phyloP scores from a whole-genome alignment of 192 early-diverging fungal species.

The Helicostylum pulchrum region DNA sequence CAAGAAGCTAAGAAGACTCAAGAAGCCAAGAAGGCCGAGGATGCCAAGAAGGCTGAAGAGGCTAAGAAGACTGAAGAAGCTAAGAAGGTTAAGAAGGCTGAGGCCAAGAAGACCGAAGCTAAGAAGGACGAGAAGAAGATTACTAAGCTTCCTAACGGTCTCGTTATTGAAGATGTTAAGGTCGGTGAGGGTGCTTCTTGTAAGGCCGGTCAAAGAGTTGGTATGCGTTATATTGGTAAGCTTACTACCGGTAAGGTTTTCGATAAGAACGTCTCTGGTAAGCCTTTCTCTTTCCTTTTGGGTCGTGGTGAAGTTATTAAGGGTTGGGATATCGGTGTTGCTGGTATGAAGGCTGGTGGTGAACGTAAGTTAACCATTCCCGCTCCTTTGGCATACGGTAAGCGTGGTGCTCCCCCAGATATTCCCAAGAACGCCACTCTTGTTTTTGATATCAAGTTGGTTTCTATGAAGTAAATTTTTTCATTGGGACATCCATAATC shows the following conservation, averaged over 20 bases:
- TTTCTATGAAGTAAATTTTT: conserved; percentile 25
- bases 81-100: conserved; percentile 37
- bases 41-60: conserved; percentile 23
- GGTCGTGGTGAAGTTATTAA: conserved; percentile 92
- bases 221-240: conserved; percentile 94
- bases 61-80: conserved; percentile 31
- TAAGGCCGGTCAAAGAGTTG: conserved; percentile 51
- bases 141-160: conserved; percentile 67
- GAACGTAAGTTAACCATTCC: conserved; percentile 91
- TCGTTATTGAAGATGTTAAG: conserved; percentile 79
- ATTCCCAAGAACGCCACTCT: conserved; percentile 88
- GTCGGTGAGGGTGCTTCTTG: conserved; percentile 41
- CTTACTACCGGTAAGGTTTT: conserved; percentile 90
- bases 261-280: conserved; percentile 90
- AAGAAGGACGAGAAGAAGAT: conserved; percentile 45
- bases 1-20: conserved; percentile 2
- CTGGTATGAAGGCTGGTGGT: conserved; percentile 91
- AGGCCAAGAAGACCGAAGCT: conserved; percentile 40
- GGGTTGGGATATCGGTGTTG: conserved; percentile 91
- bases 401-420: conserved; percentile 90
- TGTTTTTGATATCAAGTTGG: conserved; percentile 54
- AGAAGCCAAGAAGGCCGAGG: conserved; percentile 11
- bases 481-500: not conserved
- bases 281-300: conserved; percentile 86
- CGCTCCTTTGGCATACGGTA: conserved; percentile 63